Percentiles rank a stretch among this genome's conserved stretches.
phyloP scores from a whole-genome alignment of 2,329 filamentous ascomycete genomes.

The Nothomitra cinnamomea region DNA sequence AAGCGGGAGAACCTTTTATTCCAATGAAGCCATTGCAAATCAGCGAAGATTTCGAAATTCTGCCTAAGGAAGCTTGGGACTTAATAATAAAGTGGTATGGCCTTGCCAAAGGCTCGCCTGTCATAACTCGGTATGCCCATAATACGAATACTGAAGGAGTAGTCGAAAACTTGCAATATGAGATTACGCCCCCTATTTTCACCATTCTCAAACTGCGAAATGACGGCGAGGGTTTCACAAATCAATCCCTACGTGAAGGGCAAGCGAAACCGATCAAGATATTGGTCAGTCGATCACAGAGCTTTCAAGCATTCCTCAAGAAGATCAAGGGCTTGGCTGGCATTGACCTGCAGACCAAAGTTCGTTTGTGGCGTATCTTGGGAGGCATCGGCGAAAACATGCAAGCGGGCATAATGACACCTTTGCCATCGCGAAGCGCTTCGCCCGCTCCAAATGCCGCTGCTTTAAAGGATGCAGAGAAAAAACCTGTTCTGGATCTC shows the following conservation, averaged over 20 bases:
- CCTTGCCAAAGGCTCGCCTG: conserved; percentile 46
- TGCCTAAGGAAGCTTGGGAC: conserved; percentile 69
- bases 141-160: conserved; percentile 47
- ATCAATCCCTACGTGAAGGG: conserved; percentile 42
- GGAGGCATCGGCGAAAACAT: conserved; percentile 10
- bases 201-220: conserved; percentile 64
- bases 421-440: conserved; percentile 25
- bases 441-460: conserved; percentile 25
- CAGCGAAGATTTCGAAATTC: conserved; percentile 55
- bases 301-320: conserved; percentile 58
- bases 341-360: conserved; percentile 53
- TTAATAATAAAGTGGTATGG: conserved; percentile 72
- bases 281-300: conserved; percentile 52
- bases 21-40: conserved; percentile 49
- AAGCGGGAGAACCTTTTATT: conserved; percentile 40
- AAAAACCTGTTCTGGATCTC: conserved; percentile 41
- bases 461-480: conserved; percentile 24
- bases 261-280: conserved; percentile 46
- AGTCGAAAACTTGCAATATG: conserved; percentile 57
- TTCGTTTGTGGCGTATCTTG: conserved; percentile 56
- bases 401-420: conserved; percentile 26
- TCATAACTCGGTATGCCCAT: conserved; percentile 61
- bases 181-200: conserved; percentile 72
- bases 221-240: conserved; percentile 36
- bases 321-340: conserved; percentile 51